These are phyloP conservation scores for Cryphonectria carpinicola DNA, from an alignment of 2,329 filamentous ascomycete genomes.

Conservation along the genomic window DNA sequence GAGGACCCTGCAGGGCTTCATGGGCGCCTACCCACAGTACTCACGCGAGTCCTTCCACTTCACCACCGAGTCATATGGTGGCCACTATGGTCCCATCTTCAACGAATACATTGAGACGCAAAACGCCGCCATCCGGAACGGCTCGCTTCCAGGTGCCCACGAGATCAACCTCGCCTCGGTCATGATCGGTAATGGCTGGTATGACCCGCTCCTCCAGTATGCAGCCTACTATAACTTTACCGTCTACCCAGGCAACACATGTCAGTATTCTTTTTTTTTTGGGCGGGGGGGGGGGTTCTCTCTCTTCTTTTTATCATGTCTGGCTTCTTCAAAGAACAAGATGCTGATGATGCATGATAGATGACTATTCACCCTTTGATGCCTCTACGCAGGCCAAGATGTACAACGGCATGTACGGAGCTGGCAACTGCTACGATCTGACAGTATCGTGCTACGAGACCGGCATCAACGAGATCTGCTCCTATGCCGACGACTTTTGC, in stretches of 20 bases:
- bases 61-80: conserved; percentile 60
- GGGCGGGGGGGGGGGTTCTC: too few species aligned
- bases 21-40: conserved; percentile 61
- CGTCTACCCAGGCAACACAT: conserved; percentile 57
- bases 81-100: conserved; percentile 62
- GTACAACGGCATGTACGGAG: conserved; percentile 64
- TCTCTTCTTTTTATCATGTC: not conserved
- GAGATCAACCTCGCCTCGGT: conserved; percentile 54
- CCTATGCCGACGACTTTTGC: conserved; percentile 60
- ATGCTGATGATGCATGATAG: not conserved
- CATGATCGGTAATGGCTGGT: conserved; percentile 63
- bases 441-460: conserved; percentile 58
- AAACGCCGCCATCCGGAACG: conserved; percentile 43
- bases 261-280: not conserved
- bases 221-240: conserved; percentile 62
- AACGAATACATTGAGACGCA: conserved; percentile 52
- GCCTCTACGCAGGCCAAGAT: conserved; percentile 51
- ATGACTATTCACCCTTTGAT: conserved; percentile 58
- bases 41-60: conserved; percentile 56
- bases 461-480: conserved; percentile 55
- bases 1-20: conserved; percentile 65
- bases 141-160: conserved; percentile 41
- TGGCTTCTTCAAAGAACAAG: too few species aligned
- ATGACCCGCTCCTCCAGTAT: conserved; percentile 59
- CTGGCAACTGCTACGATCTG: conserved; percentile 63